Evolutionary conservation across 805 yeast species (phyloP), one percentile per base, ranked within the genome.

Genomic region (Metschnikowia koreensis): DNA sequence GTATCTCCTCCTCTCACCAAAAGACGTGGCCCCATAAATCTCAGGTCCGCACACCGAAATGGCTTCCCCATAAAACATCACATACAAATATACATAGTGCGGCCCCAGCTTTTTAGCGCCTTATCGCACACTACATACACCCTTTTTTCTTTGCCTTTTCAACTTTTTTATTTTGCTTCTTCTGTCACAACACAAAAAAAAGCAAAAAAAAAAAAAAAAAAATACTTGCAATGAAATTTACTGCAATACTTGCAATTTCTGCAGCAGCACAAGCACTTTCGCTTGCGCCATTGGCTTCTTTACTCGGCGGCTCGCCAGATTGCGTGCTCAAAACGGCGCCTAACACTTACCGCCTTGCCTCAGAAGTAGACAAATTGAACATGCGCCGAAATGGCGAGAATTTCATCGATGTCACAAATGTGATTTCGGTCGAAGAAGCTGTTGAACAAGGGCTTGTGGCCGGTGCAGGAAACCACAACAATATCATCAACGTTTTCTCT

Each of bases 391-490:
- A 71, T 38, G 84, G 84, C 46, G 66, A 75, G 34, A 77, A 72
- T 27, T 87, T 85, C 63, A 80, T 87, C 56, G 93, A 87, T 67
- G 76, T 86, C 33, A 85, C 93, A 9, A 73, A 74, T 50, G 65
- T 62, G n/a, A 57, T 74, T n/a, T 63, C 71, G 15, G 61, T 72
- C 12, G 70, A 71, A 33, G 71, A 66, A 26, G 77, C 76, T 6
- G 53, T 64, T 41, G 53, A 57, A 3, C 57, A 60, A 38, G 71
- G 75, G 3, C 51, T 66, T 40, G 49, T 66, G 16, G 51, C 51
- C 6, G 45, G 53, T 2, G 54, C 50, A 1, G 58, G 59, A 7
- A 49, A 50, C 43, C 54, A 55, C 16, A 59, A 53, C 15, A 22
- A 22, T 22, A 31, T 66, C 16, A 38, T 60, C 29, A 53, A 56